These are phyloP conservation scores for Amniculicola lignicola DNA, from an alignment of 495 filamentous ascomycete genomes.

Conservation along the genomic window DNA sequence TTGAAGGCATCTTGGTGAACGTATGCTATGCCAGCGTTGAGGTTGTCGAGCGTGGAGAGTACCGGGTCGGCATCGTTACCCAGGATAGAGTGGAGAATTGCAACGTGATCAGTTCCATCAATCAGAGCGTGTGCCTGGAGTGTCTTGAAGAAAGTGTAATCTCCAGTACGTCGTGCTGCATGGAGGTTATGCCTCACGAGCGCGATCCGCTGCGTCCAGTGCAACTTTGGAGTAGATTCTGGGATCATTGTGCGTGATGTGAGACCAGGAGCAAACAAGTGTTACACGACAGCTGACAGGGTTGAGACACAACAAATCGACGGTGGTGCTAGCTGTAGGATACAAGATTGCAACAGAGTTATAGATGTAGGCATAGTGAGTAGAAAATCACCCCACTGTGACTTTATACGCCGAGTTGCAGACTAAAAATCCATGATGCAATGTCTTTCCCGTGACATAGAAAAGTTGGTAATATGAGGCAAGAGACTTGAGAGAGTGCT, in stretches of 20 bases:
- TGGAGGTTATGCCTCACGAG: slow-evolving; percentile 42
- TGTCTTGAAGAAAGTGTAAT: slow-evolving; percentile 44
- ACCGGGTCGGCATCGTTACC: slow-evolving; percentile 39
- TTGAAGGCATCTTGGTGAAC: slow-evolving; percentile 44
- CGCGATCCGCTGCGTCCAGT: slow-evolving; percentile 42
- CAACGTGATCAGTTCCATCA: slow-evolving; percentile 40
- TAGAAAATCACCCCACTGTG: no score
- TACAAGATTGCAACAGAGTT: no score
- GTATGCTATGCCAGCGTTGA: slow-evolving; percentile 42
- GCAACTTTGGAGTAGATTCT: slow-evolving; percentile 33
- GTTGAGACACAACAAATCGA: no score
- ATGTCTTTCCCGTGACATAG: no score
- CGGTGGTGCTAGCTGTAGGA: no score
- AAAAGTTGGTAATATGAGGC: no score
- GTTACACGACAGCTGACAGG: no score
- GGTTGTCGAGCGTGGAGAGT: slow-evolving; percentile 39
- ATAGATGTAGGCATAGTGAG: no score
- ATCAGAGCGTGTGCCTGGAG: slow-evolving; percentile 38
- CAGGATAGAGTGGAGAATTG: slow-evolving; percentile 33
- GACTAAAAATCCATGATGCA: no score
- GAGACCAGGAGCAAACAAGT: no score
- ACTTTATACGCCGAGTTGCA: no score
- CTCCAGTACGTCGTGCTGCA: slow-evolving; percentile 38
- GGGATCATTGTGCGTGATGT: slow-evolving; percentile 10
- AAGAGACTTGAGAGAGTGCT: no score